Percentiles rank a stretch among this genome's conserved stretches.
Conservation (phyloP, 1,284 basidiomycete genomes). For the Ustilago curta region DNA sequence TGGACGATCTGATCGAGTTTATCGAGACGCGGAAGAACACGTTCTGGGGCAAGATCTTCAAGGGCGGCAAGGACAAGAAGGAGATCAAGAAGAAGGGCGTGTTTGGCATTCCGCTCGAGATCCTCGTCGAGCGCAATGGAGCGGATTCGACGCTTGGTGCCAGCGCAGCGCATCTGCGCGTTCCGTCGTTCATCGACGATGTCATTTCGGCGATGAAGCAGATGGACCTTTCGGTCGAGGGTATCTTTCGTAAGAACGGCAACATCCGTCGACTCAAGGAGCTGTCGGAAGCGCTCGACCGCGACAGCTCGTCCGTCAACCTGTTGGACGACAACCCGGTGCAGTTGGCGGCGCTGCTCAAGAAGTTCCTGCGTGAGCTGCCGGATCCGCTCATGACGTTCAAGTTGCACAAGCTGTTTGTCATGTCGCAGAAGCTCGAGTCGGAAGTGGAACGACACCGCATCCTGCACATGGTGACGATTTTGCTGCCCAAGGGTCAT, state of each 20-base stretch:
- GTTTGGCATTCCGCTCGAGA: slow-evolving; percentile 91
- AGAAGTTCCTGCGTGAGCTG: slow-evolving; percentile 95
- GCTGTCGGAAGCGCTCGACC: slow-evolving; percentile 90
- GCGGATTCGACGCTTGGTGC: slow-evolving; percentile 92
- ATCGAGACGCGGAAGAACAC: slow-evolving; percentile 92
- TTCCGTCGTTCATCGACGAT: slow-evolving; percentile 98
- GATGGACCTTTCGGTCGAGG: slow-evolving; percentile 99
- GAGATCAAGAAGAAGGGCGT: slow-evolving; percentile 74
- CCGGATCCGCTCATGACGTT: slow-evolving; percentile 96
- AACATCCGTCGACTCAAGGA: slow-evolving; percentile 94
- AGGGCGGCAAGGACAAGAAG: slow-evolving; percentile 82
- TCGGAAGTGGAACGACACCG: slow-evolving; percentile 82
- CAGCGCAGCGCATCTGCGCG: slow-evolving; percentile 83
- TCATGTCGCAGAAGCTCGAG: slow-evolving; percentile 85
- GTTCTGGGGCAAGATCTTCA: slow-evolving; percentile 98
- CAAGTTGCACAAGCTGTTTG: slow-evolving; percentile 88
- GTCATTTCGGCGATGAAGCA: slow-evolving; percentile 97
- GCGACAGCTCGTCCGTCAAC: slow-evolving; percentile 85
- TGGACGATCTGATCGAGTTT: slow-evolving; percentile 93
- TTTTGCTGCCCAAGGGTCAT: slow-evolving; percentile 90
- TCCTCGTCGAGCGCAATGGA: slow-evolving; percentile 93
- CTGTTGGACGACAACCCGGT: slow-evolving; percentile 95
- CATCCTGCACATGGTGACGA: slow-evolving; percentile 85
- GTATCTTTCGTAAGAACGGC: slow-evolving; percentile 98
- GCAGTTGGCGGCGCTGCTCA: slow-evolving; percentile 93